Base-by-base conservation (phyloP, 257 asterid species). In the Solanum ossicruentum region DNA sequence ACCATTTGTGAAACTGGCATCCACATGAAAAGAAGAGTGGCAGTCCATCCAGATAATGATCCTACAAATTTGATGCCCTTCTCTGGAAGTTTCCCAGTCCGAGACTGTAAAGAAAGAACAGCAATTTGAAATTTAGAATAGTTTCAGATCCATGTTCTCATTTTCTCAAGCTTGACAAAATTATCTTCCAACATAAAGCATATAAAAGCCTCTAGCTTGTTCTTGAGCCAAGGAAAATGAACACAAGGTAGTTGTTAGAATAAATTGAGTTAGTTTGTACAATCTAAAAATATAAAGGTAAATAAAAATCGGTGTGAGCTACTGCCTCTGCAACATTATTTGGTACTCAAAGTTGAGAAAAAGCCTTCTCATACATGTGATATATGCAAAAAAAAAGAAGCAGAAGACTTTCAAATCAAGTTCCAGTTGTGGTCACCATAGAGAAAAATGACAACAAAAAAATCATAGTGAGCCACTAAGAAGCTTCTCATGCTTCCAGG, bases 21-120 rank as follows among this genome's bases (percentile, higher is more conserved):
- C 99, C 99, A 96, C 98, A 96, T 96, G 90, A 96, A 96, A 87
- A 96, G 98, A 90, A 96, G 94, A 71, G 99, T 96, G 36, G 99
- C 99, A 9, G 98, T 96, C 99, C 99, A 96, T 65, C 95, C 98
- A 73, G 99, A 88, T 72, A 93, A 67, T 41, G 91, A 92, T 86
- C 95, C 97, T 45, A 94, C 93, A 86, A 96, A 89, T 83, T 91
- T 89, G 84, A 88, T 86, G 18, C 95, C 98, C 82, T 88, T 89
- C 21, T 93, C 96, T 15, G 99, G 87, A 83, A 96, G 96, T 88
- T 93, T 96, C 69, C 98, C 97, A 90, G 87, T 86, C 32, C 98
- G 96, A 78, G 92, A 94, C 99, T 96, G 93, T 82, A 90, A 63
- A 73, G 61, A 69, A 69, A 21, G 61, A 69, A 69, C 28, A 86